Conservation (phyloP, 2,329 filamentous ascomycete genomes). For the Aureobasidium sp. region DNA sequence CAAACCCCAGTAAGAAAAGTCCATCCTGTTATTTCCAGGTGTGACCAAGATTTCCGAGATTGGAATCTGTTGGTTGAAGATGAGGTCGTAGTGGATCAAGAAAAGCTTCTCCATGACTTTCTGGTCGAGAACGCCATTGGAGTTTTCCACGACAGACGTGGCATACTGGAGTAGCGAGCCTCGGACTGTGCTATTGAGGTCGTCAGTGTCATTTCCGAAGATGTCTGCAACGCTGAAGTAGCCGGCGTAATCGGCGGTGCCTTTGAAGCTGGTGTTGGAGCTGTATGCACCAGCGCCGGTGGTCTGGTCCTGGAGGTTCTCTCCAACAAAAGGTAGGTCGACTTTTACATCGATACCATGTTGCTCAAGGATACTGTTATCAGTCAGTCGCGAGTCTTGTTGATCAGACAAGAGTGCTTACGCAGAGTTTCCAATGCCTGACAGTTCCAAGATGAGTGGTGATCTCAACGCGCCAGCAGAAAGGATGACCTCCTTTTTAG, state of each 20-base stretch:
- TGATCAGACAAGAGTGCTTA: not conserved
- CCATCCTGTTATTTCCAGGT: conserved; percentile 25
- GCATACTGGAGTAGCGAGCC: conserved; percentile 25
- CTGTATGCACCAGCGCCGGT: conserved; percentile 17
- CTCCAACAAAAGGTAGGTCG: conserved; percentile 26
- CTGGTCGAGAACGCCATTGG: conserved; percentile 29
- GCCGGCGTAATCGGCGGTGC: conserved; percentile 26
- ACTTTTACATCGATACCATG: conserved; percentile 25
- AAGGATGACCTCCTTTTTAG: conserved; percentile 27
- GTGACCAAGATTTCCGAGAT: conserved; percentile 41
- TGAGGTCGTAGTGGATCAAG: conserved; percentile 39
- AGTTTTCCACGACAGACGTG: conserved; percentile 19
- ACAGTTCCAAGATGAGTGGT: conserved; percentile 29
- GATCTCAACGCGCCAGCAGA: conserved; percentile 29
- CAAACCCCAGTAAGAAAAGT: conserved; percentile 30
- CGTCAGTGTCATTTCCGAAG: conserved; percentile 23
- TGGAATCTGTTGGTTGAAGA: conserved; percentile 39
- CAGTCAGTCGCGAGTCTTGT: not conserved
- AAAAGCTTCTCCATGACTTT: conserved; percentile 39
- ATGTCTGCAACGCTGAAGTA: conserved; percentile 29
- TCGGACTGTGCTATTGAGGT: conserved; percentile 19
- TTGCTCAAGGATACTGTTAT: conserved; percentile 19
- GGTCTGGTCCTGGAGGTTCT: conserved; percentile 29
- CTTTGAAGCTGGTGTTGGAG: conserved; percentile 25
- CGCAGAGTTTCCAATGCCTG: conserved; percentile 29